These are phyloP conservation scores for Hyphodiscus sp. DNA, from an alignment of 2,329 filamentous ascomycete genomes.

Conservation along the genomic window DNA sequence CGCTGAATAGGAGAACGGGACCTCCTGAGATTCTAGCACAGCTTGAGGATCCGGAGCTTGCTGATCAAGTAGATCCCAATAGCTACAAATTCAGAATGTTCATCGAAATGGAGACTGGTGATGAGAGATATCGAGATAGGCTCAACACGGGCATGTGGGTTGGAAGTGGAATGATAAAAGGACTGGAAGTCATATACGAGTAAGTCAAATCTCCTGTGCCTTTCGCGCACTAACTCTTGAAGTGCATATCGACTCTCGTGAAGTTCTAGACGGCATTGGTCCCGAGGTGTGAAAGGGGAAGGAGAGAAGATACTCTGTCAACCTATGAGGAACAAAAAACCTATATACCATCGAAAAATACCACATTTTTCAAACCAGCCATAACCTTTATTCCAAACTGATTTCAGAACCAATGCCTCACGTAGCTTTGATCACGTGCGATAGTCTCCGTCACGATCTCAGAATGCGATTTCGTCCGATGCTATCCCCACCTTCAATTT, in stretches of 20 bases:
- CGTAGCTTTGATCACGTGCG: too few species aligned
- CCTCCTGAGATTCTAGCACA: conserved; percentile 33
- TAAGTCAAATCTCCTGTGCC: conserved; percentile 17
- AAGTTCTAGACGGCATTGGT: neutral
- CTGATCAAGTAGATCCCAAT: conserved; percentile 25
- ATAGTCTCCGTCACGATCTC: too few species aligned
- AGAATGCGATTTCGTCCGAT: neutral
- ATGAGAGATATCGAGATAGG: conserved; percentile 42
- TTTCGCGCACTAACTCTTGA: neutral
- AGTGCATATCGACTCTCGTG: conserved; percentile 14
- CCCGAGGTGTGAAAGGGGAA: neutral
- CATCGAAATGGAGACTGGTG: conserved; percentile 43
- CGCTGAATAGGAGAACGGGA: conserved; percentile 32
- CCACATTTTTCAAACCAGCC: too few species aligned
- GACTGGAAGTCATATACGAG: conserved; percentile 40
- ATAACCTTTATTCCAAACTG: too few species aligned
- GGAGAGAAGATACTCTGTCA: neutral
- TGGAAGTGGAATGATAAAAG: conserved; percentile 40
- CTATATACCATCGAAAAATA: too few species aligned
- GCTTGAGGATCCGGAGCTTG: conserved; percentile 21
- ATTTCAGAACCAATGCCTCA: too few species aligned
- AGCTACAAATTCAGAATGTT: conserved; percentile 43
- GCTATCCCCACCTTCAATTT: neutral
- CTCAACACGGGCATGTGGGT: conserved; percentile 45
- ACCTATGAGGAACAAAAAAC: too few species aligned